Evolutionary conservation across 495 filamentous ascomycete species (phyloP), one percentile per base, ranked within the genome.

Genomic region (Trypethelium eluteriae): DNA sequence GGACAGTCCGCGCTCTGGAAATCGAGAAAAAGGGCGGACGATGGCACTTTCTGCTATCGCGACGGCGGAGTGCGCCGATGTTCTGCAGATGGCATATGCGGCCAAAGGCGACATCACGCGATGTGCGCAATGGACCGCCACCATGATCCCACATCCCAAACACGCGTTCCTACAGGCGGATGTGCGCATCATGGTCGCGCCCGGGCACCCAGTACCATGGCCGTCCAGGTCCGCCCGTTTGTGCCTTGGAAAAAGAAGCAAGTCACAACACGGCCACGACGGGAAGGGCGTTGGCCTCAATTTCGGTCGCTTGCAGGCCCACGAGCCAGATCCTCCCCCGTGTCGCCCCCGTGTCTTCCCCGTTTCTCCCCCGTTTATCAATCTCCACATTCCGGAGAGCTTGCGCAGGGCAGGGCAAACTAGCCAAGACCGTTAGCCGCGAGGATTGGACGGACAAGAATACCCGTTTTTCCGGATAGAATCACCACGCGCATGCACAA

Each of bases 141-240:
- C 11, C 10, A 35, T 34, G 18, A 32, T 34, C 32, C 25, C 53
- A 59, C 53, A 35, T 18, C 53, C 36, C 18, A 11, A 59, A 32
- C 53, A 59, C 53, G 53, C 53, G 53, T 59, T 59, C 53, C 53
- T 59, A 59, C 53, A 59, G 53, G 25, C 53, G 53, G 53, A 10
- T 9, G 14, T 36, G 25, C 32, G 53, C 53, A 59, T 11, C 11
- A 7, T 53, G 32, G 25, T 18, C 34, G 53, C 25, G 25, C 25
- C 25, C 25, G 25, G 25, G 25, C 25, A 36, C 53, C 53, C 53
- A 59, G 53, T 59, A 36, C 53, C 53, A 59, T 59, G 53, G 53
- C 53, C 25, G 53, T 59, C 53, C 34, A 59, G 36, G 25, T 9
- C 53, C 53, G 53, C 25, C 53, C 53, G 53, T 59, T 59, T 59